These are phyloP conservation scores for Pythium dissotocum DNA, from an alignment of 352 stramenopile genomes.

Conservation along the genomic window DNA sequence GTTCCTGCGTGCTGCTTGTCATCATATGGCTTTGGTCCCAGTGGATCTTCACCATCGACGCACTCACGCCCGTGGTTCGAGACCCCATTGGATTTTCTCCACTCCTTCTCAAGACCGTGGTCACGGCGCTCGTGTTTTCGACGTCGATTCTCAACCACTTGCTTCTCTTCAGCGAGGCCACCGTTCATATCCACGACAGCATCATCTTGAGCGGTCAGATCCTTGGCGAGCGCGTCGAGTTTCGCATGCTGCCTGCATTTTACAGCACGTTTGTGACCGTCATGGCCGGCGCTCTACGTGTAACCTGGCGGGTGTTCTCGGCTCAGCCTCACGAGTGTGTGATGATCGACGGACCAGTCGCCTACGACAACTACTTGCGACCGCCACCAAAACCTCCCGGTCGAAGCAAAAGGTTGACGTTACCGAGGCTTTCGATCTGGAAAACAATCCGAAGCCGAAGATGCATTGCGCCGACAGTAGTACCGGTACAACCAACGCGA, in stretches of 20 bases:
- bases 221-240: constrained; percentile 9
- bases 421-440: background rate
- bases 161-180: constrained; percentile 15
- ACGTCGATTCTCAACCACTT: constrained; percentile 22
- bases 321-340: constrained; percentile 7
- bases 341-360: constrained; percentile 23
- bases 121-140: constrained; percentile 7
- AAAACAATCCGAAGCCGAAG: background rate
- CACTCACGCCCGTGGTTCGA: constrained; percentile 16
- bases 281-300: constrained; percentile 11
- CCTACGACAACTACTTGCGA: constrained; percentile 25
- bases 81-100: constrained; percentile 4
- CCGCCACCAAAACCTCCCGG: background rate
- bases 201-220: constrained; percentile 17
- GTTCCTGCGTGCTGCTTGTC: constrained; percentile 12
- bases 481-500: background rate
- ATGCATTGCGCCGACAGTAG: background rate
- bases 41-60: constrained; percentile 27
- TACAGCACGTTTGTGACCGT: constrained; percentile 24
- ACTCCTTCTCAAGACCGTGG: constrained; percentile 17
- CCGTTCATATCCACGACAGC: constrained; percentile 13
- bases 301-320: constrained; percentile 13
- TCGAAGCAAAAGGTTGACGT: background rate
- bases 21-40: constrained; percentile 25
- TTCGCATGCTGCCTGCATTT: constrained; percentile 20